Base-by-base conservation (phyloP, 1,284 basidiomycete genomes). In the Anthracocystis setariae region DNA sequence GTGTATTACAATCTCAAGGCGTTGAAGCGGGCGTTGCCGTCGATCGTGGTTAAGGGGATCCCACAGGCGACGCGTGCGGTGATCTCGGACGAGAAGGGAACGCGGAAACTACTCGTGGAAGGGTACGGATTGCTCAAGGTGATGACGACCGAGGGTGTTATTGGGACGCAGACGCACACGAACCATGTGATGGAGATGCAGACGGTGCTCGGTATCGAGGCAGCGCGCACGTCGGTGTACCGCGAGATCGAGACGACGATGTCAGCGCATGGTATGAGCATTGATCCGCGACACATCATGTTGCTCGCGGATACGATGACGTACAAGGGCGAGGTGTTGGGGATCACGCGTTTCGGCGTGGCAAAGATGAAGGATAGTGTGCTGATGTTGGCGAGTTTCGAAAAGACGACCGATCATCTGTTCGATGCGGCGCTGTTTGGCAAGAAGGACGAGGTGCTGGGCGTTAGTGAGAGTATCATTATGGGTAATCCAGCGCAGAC, bases 351-450 rank as follows among this genome's bases (percentile, higher is more conserved):
- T 21, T 98, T 98, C 85, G 96, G 96, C 83, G 95, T 99, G n/a
- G 93, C 95, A 23, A 98, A 98, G 85, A 98, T 98, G 93, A 98
- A 98, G 85, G 96, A 99, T 85, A 97, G 93, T 77, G 94, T 98
- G 18, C 88, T 98, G 76, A 99, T 98, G 96, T 86, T 98, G 79
- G 96, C 96, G 10, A 96, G 93, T 29, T 99, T 99, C 84, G 96
- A 99, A 85, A 98, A 98, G 86, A 98, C 96, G 25, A 98, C 96
- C 12, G 96, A 98, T 85, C 96, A 98, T 84, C 85, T 99, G 67
- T 99, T 99, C 84, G 94, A 99, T 80, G 96, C 96, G 1, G 92
- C 96, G 4, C 91, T 96, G 9, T 96, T 91, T 83, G 93, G 94
- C 18, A 98, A 98, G 85, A 93, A 90, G 54, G 96, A 99, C 81